phyloP scores from a whole-genome alignment of 2,329 filamentous ascomycete species.

The Chalara sp. region DNA sequence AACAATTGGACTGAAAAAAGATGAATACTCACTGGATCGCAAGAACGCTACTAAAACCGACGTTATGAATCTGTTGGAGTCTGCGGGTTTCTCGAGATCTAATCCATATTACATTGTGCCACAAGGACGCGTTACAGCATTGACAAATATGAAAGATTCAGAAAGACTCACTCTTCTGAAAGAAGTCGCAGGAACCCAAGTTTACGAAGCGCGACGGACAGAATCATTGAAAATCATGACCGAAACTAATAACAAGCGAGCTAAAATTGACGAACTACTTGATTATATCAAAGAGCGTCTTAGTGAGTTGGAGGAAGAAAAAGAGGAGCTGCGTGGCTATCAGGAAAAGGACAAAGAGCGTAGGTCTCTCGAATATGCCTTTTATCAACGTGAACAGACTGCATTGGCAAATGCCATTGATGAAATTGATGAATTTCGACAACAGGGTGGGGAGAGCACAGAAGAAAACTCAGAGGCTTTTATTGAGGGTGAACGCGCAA shows the following conservation, averaged over 20 bases:
- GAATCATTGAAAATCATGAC: slow-evolving; percentile 96
- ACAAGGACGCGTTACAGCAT: slow-evolving; percentile 86
- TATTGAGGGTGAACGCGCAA: slow-evolving; percentile 69
- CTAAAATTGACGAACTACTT: slow-evolving; percentile 89
- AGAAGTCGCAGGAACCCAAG: slow-evolving; percentile 95
- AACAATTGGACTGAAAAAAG: slow-evolving; percentile 95
- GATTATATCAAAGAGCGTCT: slow-evolving; percentile 88
- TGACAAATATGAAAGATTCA: slow-evolving; percentile 98
- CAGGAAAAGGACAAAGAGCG: slow-evolving; percentile 93
- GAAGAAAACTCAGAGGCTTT: slow-evolving; percentile 76
- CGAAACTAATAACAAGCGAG: slow-evolving; percentile 89
- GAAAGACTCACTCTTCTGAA: slow-evolving; percentile 87
- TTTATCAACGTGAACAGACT: slow-evolving; percentile 83
- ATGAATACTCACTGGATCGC: slow-evolving; percentile 95
- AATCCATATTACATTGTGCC: slow-evolving; percentile 99
- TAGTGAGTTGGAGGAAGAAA: slow-evolving; percentile 88
- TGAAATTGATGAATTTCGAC: slow-evolving; percentile 73
- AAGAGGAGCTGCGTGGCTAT: slow-evolving; percentile 88
- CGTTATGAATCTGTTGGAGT: slow-evolving; percentile 91
- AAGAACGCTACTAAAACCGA: slow-evolving; percentile 94
- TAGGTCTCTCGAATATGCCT: slow-evolving; percentile 87
- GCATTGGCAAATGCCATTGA: slow-evolving; percentile 72
- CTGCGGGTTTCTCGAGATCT: slow-evolving; percentile 90
- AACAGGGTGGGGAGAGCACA: slow-evolving; percentile 76
- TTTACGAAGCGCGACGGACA: slow-evolving; percentile 85